phyloP scores from a whole-genome alignment of 2,329 filamentous ascomycete genomes.

The Madurella fahalii region DNA sequence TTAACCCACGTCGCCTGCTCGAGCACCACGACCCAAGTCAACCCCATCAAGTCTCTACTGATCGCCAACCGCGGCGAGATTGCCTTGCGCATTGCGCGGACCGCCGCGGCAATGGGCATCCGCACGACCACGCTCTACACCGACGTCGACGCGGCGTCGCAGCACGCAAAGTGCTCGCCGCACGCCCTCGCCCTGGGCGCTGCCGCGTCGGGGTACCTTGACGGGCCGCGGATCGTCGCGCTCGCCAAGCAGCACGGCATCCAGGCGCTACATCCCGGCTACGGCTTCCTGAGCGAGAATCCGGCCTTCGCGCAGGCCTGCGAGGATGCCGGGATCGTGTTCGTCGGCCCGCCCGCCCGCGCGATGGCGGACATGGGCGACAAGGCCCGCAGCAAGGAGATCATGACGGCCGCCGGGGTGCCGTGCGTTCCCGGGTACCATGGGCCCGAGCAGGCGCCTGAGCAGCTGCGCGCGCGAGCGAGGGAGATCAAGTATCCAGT shows the following conservation, averaged over 20 bases:
- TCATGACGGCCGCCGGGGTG: slow-evolving; percentile 93
- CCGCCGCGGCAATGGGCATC: slow-evolving; percentile 83
- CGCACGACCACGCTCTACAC: slow-evolving; percentile 93
- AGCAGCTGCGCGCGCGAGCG: slow-evolving; percentile 62
- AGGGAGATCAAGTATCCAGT: slow-evolving; percentile 66
- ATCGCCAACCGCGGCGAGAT: slow-evolving; percentile 98
- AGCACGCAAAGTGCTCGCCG: slow-evolving; percentile 82
- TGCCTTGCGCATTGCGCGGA: slow-evolving; percentile 85
- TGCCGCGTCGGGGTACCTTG: slow-evolving; percentile 80
- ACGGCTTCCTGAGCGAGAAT: slow-evolving; percentile 95
- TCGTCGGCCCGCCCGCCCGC: slow-evolving; percentile 82
- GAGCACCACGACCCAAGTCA: slow-evolving; percentile 34
- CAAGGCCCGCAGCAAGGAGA: slow-evolving; percentile 89
- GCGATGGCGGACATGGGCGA: slow-evolving; percentile 90
- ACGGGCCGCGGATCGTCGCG: slow-evolving; percentile 86
- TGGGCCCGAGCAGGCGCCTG: slow-evolving; percentile 71
- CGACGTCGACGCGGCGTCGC: slow-evolving; percentile 78
- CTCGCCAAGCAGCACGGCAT: slow-evolving; percentile 84
- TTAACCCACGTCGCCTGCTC: slow-evolving; percentile 32
- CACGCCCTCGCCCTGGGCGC: slow-evolving; percentile 80
- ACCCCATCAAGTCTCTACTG: slow-evolving; percentile 70
- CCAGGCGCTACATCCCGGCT: slow-evolving; percentile 89
- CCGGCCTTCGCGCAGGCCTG: slow-evolving; percentile 84
- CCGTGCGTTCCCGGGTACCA: slow-evolving; percentile 97
- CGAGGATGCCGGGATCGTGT: slow-evolving; percentile 83